Base-by-base conservation (phyloP, 108 stramenopile species). In the Schizochytrium sp. region DNA sequence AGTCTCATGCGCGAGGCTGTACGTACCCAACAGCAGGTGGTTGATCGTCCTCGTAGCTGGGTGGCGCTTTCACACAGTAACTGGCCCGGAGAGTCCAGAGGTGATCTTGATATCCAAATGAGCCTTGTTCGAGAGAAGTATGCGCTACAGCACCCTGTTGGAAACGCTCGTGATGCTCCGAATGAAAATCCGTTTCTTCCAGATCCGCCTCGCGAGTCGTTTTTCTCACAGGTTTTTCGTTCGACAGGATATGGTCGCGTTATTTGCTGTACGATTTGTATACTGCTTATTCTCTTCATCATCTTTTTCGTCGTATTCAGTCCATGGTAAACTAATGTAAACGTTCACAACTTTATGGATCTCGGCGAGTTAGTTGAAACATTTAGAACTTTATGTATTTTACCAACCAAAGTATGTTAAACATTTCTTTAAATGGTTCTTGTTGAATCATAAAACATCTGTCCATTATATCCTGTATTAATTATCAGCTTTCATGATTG, bases 81-180 rank as follows among this genome's bases (percentile, higher is more conserved):
- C 47, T 83, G 76, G 76, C 76, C 76, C 15, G 76, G 28, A 5
- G 50, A 83, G 45, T 53, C 38, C 53, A 47, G 76, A 47, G 76
- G 76, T 53, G 76, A 83, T 40, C 45, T 83, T 17, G 76, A 83
- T 3, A 3, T 83, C 38, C 76, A 83, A 53, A 83, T 83, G 76
- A 83, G 76, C n/a, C 3, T 83, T n/a, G 76, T 83, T 49, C 47
- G 50, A n/a, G 50, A 55, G 15, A 49, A 83, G 76, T 55, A 83
- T 50, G 19, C 76, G 15, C 47, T 55, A 5, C 76, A 19, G 47
- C 76, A 55, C 47, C 76, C 76, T 2, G 76, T 83, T 5, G 76
- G 76, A 47, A 42, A 83, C 5, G 76, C 76, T 13, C 76, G 76
- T 5, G 28, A 83, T 50, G 50, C 76, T 10, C 76, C 76, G 50